Evolutionary conservation across 192 early-diverging fungal genomes (phyloP).

Genomic region (Umbelopsis isabellina): DNA sequence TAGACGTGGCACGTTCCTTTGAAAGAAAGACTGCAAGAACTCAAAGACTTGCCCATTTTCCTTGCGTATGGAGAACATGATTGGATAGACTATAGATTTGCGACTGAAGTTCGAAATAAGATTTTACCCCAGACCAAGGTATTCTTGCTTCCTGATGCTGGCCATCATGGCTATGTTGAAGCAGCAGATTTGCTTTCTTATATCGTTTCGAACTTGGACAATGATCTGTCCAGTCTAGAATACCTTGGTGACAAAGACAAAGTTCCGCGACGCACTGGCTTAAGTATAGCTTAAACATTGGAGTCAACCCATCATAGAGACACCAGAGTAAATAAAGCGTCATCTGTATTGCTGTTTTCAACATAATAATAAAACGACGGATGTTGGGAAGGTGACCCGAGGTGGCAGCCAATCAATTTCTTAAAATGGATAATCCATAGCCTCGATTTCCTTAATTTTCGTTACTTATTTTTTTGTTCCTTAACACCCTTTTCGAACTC

Average conservation of each 20-base stretch:
- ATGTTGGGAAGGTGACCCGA: too few species aligned
- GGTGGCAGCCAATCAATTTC: not conserved
- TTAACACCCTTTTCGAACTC: not conserved
- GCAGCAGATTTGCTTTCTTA: slow-evolving; percentile 8
- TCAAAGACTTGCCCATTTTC: slow-evolving; percentile 21
- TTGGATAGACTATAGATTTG: slow-evolving; percentile 31
- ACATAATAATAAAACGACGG: too few species aligned
- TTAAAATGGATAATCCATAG: slow-evolving; percentile 2
- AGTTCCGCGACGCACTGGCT: not conserved
- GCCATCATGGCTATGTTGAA: slow-evolving; percentile 29
- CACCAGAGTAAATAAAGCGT: too few species aligned
- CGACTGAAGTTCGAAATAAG: slow-evolving; percentile 4
- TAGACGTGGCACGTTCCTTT: slow-evolving; percentile 29
- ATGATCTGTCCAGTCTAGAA: not conserved
- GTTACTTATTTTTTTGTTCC: slow-evolving; percentile 1
- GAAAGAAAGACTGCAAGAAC: slow-evolving; percentile 14
- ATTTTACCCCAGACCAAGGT: slow-evolving; percentile 25
- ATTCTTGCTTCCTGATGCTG: slow-evolving; percentile 24
- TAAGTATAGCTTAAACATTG: slow-evolving; percentile 4
- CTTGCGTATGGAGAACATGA: slow-evolving; percentile 30
- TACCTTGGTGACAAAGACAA: slow-evolving; percentile 3
- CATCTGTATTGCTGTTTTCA: too few species aligned
- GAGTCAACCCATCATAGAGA: too few species aligned
- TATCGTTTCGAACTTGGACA: slow-evolving; percentile 12
- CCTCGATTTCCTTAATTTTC: not conserved